Conservation (phyloP, 306 rosid genomes). For the Betula pendula region DNA sequence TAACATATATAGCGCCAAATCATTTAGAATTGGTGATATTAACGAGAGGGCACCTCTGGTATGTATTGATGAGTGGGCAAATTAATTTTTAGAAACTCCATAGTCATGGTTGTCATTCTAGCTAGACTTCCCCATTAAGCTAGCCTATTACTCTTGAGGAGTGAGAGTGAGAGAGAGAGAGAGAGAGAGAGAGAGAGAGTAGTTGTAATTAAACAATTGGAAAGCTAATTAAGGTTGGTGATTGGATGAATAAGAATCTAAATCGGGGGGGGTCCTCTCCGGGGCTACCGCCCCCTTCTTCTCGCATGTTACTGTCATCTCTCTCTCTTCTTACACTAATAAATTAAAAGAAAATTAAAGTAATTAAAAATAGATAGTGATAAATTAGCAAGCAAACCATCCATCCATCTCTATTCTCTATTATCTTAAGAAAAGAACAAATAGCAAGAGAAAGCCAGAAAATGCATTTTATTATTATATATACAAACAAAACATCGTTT, state of each 20-base stretch:
- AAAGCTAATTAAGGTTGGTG: constrained; percentile 16
- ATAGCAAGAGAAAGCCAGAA: neutral
- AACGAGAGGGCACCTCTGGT: neutral
- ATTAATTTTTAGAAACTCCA: neutral
- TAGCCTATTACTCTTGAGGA: too few relatives aligned
- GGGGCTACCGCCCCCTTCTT: constrained; percentile 45
- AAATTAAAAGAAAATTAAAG: constrained; percentile 32
- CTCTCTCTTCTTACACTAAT: constrained; percentile 26
- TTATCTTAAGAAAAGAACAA: constrained; percentile 41
- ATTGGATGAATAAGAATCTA: constrained; percentile 47
- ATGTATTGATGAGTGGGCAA: neutral
- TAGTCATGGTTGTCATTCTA: too few relatives aligned
- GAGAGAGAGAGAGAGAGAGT: neutral
- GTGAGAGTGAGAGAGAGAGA: neutral
- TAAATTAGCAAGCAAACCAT: constrained; percentile 31
- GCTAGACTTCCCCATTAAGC: too few relatives aligned
- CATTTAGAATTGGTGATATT: too few relatives aligned
- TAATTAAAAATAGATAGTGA: constrained; percentile 5
- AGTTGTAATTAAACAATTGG: constrained; percentile 16
- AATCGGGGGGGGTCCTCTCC: constrained; percentile 31
- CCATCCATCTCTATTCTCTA: constrained; percentile 42
- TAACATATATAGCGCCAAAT: too few relatives aligned
- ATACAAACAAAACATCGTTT: constrained; percentile 38
- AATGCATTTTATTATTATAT: constrained; percentile 7
- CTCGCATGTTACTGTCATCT: constrained; percentile 48